Evolutionary conservation across 202 grass and related monocot species (phyloP).

Genomic region (Elaeis oleifera): DNA sequence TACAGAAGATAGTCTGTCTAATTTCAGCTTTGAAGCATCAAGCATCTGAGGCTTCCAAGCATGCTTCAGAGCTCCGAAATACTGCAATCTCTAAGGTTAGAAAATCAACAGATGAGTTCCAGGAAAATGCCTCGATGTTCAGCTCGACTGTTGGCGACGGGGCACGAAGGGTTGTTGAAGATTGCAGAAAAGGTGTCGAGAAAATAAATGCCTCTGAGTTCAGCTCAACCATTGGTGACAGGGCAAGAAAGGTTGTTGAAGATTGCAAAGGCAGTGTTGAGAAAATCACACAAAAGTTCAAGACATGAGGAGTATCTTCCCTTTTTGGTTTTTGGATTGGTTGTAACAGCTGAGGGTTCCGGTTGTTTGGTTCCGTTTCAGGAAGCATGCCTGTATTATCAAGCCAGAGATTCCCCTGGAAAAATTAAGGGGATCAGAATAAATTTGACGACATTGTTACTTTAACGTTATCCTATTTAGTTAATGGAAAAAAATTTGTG

Average conservation of each 20-base stretch:
- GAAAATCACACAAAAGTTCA: conserved; percentile 71
- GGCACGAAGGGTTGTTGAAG: conserved; percentile 48
- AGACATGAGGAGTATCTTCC: conserved; percentile 22
- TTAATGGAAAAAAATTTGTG: too few species aligned
- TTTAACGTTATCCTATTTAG: too few species aligned
- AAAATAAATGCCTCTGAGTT: conserved; percentile 8
- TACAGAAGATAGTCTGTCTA: conserved; percentile 52
- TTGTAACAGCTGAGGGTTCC: too few species aligned
- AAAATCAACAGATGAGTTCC: conserved; percentile 27
- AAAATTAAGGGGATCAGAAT: too few species aligned
- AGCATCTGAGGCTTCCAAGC: conserved; percentile 26
- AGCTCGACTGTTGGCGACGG: conserved; percentile 27
- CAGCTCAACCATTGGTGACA: conserved; percentile 29
- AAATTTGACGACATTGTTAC: too few species aligned
- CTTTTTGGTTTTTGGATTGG: too few species aligned
- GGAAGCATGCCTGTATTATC: too few species aligned
- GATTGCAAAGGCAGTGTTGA: conserved; percentile 76
- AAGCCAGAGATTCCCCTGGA: too few species aligned
- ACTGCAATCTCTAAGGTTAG: conserved; percentile 27
- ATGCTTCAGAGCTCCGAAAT: conserved; percentile 18
- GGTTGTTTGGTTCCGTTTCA: too few species aligned
- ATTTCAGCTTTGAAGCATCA: conserved; percentile 50
- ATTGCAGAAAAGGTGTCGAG: conserved; percentile 59
- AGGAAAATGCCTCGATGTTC: conserved; percentile 18
- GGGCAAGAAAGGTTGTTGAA: conserved; percentile 48